A percentile compares a stretch with the other conserved stretches of the same genome.
Evolutionary conservation across 129 eudicot genomes (phyloP).

Genomic region (Smallanthus sonchifolius): DNA sequence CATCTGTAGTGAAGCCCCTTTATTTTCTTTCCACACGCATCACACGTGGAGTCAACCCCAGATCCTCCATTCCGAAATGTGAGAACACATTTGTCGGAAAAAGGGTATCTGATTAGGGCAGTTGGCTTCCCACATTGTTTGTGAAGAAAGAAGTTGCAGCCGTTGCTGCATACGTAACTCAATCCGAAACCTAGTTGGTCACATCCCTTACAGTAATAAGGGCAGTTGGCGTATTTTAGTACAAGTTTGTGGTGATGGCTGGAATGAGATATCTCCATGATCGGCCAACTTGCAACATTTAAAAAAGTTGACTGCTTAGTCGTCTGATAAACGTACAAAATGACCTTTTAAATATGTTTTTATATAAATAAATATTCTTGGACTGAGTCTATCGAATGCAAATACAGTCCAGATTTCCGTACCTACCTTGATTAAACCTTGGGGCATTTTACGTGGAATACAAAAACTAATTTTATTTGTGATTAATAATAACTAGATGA

Average conservation of each 20-base stretch:
- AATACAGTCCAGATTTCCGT: too few species aligned
- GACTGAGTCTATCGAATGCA: too few species aligned
- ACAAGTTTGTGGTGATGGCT: slow-evolving; percentile 20
- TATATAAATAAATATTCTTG: too few species aligned
- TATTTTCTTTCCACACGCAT: slow-evolving; percentile 27
- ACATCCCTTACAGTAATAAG: slow-evolving; percentile 26
- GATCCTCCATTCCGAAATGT: slow-evolving; percentile 9
- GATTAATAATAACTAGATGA: too few species aligned
- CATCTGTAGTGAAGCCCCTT: slow-evolving; percentile 18
- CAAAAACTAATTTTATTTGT: too few species aligned
- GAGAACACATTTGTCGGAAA: slow-evolving; percentile 8
- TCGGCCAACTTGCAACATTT: too few species aligned
- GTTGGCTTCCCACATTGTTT: not conserved
- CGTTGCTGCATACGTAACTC: slow-evolving; percentile 8
- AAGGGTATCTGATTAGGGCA: not conserved
- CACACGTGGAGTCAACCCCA: slow-evolving; percentile 1
- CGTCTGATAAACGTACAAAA: too few species aligned
- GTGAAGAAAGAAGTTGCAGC: slow-evolving; percentile 31
- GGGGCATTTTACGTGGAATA: too few species aligned
- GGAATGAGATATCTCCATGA: slow-evolving; percentile 11
- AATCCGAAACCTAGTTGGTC: slow-evolving; percentile 22
- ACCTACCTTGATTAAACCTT: too few species aligned
- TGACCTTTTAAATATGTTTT: too few species aligned
- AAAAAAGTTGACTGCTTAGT: too few species aligned
- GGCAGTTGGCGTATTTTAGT: not conserved